Conservation (phyloP, 371 early-diverging fungal species). For the Syncephalis plumigaleata region DNA sequence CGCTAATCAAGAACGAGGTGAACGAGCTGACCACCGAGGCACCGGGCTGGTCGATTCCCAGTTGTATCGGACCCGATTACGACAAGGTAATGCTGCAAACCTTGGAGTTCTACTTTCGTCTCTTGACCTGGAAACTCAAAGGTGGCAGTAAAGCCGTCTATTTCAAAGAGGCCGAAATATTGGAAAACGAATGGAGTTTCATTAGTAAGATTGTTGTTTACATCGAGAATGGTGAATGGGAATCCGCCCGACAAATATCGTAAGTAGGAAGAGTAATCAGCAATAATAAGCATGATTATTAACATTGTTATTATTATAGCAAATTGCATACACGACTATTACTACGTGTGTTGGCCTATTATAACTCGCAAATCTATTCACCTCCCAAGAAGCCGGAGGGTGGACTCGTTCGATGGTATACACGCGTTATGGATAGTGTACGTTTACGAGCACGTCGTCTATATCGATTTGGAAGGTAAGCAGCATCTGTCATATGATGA, state of each 20-base stretch:
- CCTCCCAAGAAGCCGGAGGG: conserved; percentile 20
- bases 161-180: conserved; percentile 53
- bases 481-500: not conserved
- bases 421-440: conserved; percentile 39
- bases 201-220: conserved; percentile 42
- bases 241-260: conserved; percentile 64
- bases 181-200: conserved; percentile 71
- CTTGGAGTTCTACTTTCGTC: conserved; percentile 58
- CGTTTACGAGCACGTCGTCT: conserved; percentile 43
- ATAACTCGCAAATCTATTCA: conserved; percentile 21
- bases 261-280: conserved; percentile 15
- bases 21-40: conserved; percentile 38
- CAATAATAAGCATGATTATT: not conserved
- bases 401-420: conserved; percentile 32
- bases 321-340: conserved; percentile 16
- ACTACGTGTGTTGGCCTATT: conserved; percentile 23
- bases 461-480: conserved; percentile 34
- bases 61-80: conserved; percentile 41
- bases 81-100: conserved; percentile 48
- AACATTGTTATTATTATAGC: not conserved
- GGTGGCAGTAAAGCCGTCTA: conserved; percentile 19
- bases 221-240: conserved; percentile 53
- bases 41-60: conserved; percentile 47
- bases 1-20: conserved; percentile 49
- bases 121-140: conserved; percentile 53